These are phyloP conservation scores for Trichoderma sp. DNA, from an alignment of 2,329 filamentous ascomycete genomes.

Conservation along the genomic window DNA sequence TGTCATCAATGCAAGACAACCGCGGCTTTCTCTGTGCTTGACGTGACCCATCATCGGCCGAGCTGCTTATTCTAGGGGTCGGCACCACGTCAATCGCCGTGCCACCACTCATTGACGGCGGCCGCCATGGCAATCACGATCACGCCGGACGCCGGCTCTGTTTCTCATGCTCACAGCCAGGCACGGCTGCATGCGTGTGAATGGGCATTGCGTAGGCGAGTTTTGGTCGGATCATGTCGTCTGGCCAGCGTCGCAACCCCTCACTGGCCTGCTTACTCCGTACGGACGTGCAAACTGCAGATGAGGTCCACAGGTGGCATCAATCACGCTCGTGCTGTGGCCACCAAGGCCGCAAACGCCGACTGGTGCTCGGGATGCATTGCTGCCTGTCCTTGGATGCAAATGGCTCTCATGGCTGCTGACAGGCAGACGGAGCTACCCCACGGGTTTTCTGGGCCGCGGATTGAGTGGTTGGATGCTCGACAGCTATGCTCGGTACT, in stretches of 20 bases:
- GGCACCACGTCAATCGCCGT: slow-evolving; percentile 2
- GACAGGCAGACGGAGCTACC: not conserved
- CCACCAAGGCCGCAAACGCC: slow-evolving; percentile 8
- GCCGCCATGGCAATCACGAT: not conserved
- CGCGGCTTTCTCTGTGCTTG: not conserved
- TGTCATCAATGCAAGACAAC: not conserved
- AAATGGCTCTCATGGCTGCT: not conserved
- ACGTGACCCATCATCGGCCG: not conserved
- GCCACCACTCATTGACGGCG: not conserved
- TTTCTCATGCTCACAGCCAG: slow-evolving; percentile 8
- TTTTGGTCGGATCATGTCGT: not conserved
- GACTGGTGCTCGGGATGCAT: slow-evolving; percentile 9
- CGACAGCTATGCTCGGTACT: not conserved
- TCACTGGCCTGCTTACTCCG: slow-evolving; percentile 10
- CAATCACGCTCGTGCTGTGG: slow-evolving; percentile 5
- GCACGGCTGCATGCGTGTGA: slow-evolving; percentile 12
- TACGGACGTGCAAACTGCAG: slow-evolving; percentile 10
- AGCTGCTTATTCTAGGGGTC: not conserved
- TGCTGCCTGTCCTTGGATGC: slow-evolving; percentile 16
- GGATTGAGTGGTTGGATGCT: not conserved
- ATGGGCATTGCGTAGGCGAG: slow-evolving; percentile 4
- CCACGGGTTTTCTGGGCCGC: slow-evolving; percentile 8
- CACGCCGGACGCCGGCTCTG: slow-evolving; percentile 3
- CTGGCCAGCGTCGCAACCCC: slow-evolving; percentile 5
- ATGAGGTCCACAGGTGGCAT: slow-evolving; percentile 15